phyloP scores from a whole-genome alignment of 768 basidiomycete genomes.

The Trametes sanguinea region DNA sequence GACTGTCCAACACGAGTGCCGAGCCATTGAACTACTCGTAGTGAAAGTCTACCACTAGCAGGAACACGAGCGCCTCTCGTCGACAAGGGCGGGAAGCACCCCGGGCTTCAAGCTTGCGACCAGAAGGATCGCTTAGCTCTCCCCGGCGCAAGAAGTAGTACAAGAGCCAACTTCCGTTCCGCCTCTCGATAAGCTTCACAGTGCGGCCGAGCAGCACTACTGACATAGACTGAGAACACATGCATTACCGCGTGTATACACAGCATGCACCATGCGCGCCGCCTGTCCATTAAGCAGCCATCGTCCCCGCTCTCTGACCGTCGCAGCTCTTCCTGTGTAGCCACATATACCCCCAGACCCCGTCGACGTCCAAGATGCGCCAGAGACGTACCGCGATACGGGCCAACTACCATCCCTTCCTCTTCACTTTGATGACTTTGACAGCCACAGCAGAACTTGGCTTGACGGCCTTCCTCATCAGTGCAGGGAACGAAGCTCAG shows the following conservation, averaged over 20 bases:
- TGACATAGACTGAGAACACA: neutral
- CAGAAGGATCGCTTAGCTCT: neutral
- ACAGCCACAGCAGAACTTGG: slow-evolving; percentile 73
- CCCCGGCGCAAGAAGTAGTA: neutral
- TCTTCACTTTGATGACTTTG: slow-evolving; percentile 58
- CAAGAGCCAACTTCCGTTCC: neutral
- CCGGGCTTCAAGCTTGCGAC: too few relatives aligned
- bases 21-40: too few relatives aligned
- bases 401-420: slow-evolving; percentile 33
- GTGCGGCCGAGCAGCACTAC: neutral
- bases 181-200: neutral
- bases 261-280: slow-evolving; percentile 18
- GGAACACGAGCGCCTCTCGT: too few relatives aligned
- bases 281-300: slow-evolving; percentile 2
- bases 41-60: neutral
- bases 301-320: neutral
- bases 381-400: slow-evolving; percentile 15
- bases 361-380: slow-evolving; percentile 15
- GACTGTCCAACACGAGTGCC: too few relatives aligned
- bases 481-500: slow-evolving; percentile 60
- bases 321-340: slow-evolving; percentile 5
- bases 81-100: too few relatives aligned
- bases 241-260: slow-evolving; percentile 22
- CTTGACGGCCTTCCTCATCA: slow-evolving; percentile 73
- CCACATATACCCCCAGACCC: slow-evolving; percentile 19